These are phyloP conservation scores for Rhodotorula sp. DNA, from an alignment of 1,284 basidiomycete genomes.

Conservation along the genomic window DNA sequence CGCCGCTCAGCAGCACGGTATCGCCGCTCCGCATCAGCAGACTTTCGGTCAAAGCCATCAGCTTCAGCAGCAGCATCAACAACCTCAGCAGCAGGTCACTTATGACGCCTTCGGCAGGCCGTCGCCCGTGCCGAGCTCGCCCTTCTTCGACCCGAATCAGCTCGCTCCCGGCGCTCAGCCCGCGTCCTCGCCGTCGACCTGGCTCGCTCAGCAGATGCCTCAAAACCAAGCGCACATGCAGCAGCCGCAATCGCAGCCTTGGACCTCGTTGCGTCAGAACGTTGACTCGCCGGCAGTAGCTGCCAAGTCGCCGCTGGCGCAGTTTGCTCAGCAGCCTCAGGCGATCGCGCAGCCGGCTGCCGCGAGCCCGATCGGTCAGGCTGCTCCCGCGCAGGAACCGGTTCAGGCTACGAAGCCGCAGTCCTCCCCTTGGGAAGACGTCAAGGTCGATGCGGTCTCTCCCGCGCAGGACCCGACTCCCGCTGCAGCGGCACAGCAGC, in stretches of 20 bases:
- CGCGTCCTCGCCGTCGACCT: conserved; percentile 5
- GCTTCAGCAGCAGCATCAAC: conserved; percentile 17
- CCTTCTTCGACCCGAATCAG: conserved; percentile 31
- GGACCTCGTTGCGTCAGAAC: neutral
- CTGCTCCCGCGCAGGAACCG: conserved; percentile 1
- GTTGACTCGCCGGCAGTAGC: neutral
- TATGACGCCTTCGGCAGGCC: conserved; percentile 28
- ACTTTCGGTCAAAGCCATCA: neutral
- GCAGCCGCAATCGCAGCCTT: conserved; percentile 8
- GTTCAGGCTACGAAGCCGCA: neutral
- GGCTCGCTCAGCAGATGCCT: conserved; percentile 25
- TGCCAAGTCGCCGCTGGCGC: conserved; percentile 10
- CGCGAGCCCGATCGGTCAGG: neutral
- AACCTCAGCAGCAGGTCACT: neutral
- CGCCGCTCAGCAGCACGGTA: conserved; percentile 12
- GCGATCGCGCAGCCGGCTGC: conserved; percentile 5
- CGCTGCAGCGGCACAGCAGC: conserved; percentile 44
- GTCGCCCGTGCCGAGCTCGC: conserved; percentile 16
- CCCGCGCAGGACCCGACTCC: neutral
- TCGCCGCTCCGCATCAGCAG: neutral
- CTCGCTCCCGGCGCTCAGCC: conserved; percentile 12
- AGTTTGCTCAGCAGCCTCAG: conserved; percentile 6
- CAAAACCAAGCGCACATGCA: conserved; percentile 25
- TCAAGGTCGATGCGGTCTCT: conserved; percentile 50
- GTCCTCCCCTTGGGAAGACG: conserved; percentile 41